These are phyloP conservation scores for Chlamydomonas reinhardtii DNA, from an alignment of 163 green algal genomes.

Conservation along the genomic window DNA sequence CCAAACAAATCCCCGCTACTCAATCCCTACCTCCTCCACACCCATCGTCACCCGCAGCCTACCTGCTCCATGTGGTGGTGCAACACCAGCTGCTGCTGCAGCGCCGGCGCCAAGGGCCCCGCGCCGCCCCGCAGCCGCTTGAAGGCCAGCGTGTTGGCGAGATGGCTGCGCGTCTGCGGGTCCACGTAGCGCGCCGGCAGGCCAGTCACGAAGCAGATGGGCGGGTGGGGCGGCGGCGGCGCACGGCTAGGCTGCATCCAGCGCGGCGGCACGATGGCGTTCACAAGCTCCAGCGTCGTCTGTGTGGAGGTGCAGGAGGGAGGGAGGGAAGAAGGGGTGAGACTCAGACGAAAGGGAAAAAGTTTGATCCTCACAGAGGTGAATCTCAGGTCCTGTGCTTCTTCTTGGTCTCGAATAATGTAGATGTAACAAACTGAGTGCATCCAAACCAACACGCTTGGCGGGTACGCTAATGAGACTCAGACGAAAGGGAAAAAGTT, in stretches of 20 bases:
- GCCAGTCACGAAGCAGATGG: slow-evolving; percentile 81
- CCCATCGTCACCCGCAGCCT: too few species aligned
- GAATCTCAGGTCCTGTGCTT: too few species aligned
- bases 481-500: too few species aligned
- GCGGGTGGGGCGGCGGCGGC: slow-evolving; percentile 44
- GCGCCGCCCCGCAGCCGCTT: slow-evolving; percentile 18
- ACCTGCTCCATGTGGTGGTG: slow-evolving; percentile 21
- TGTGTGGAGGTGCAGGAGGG: slow-evolving; percentile 37
- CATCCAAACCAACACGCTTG: too few species aligned
- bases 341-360: too few species aligned
- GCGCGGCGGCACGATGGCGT: slow-evolving; percentile 68
- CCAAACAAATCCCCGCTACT: too few species aligned
- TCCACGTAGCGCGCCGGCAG: slow-evolving; percentile 82
- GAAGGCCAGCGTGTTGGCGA: slow-evolving; percentile 39
- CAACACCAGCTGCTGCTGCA: slow-evolving; percentile 45
- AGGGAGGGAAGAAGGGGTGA: neutral
- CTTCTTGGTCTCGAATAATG: too few species aligned
- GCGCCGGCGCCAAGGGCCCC: slow-evolving; percentile 7
- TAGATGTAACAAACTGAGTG: too few species aligned
- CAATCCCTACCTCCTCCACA: too few species aligned
- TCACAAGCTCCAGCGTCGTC: slow-evolving; percentile 71
- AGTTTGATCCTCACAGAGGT: too few species aligned
- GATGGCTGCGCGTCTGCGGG: slow-evolving; percentile 47
- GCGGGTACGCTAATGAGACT: too few species aligned
- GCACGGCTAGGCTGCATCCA: slow-evolving; percentile 66